Base-by-base conservation (phyloP, 257 asterid species). In the Lavandula angustifolia region DNA sequence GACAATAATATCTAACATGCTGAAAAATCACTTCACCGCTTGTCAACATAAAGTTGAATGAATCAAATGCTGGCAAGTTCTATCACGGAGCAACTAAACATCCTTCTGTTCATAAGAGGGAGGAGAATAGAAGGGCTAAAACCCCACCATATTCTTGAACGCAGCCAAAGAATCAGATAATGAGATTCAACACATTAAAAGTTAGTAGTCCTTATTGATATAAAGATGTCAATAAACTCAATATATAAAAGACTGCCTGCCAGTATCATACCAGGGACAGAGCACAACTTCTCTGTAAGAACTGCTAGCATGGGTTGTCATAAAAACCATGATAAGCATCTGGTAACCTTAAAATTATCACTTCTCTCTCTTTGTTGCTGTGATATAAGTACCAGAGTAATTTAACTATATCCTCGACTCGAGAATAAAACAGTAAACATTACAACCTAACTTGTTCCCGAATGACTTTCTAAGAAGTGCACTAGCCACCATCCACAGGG, bases 291-390 rank as follows among this genome's bases (percentile, higher is more conserved):
- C 3, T n/a, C 42, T 54, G 31, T 54, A 31, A 54, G 38, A 14
- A 40, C 12, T 31, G 3, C 37, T 27, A 48, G 16, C 17, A 52
- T 3, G 7, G 2, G 27, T 22, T 22, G 27, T 22, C n/a, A 22
- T 22, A 1, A 22, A 27, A 54, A 54, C 60, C 9, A 54, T 54
- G 18, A 22, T 18, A 50, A 10, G 13, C 69, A 51, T 7, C 51
- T 57, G 18, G 9, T 54, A 66, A 9, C 35, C 54, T 40, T 53
- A 38, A 12, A 64, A n/a, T 10, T 49, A 7, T 18, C 63, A 41
- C 13, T 38, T 55, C 3, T 6, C 35, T 17, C 29, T 9, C 42
- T 14, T 43, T 9, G 10, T 7, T 22, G 4, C 18, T 13, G 4
- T 3, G 34, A 10, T 18, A 47, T 3, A 33, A 16, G 5, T 29